phyloP scores from a whole-genome alignment of 2,329 filamentous ascomycete species.

The Fusarium chaquense region DNA sequence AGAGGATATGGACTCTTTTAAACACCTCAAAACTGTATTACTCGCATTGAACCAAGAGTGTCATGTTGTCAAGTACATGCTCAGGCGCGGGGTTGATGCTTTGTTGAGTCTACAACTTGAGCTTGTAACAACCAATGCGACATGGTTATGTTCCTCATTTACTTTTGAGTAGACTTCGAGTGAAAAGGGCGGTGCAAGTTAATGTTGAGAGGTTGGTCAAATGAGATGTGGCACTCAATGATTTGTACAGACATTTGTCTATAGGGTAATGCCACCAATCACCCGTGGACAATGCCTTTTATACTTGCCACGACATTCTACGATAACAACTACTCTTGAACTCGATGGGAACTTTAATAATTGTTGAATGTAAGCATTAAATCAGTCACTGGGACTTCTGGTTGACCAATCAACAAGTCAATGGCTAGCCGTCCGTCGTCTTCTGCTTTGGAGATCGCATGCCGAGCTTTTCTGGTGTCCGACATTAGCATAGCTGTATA shows the following conservation, averaged over 20 bases:
- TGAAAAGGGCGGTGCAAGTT: too few species aligned
- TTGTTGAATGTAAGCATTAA: not conserved
- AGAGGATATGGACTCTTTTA: not conserved
- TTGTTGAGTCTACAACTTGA: not conserved
- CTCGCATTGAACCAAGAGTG: not conserved
- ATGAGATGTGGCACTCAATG: not conserved
- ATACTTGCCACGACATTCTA: not conserved
- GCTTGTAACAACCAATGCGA: not conserved
- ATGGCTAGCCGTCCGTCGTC: not conserved
- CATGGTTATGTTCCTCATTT: not conserved
- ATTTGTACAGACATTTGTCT: not conserved
- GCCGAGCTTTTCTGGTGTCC: too few species aligned
- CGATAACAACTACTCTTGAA: not conserved
- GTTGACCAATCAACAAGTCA: too few species aligned
- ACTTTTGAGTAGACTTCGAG: not conserved
- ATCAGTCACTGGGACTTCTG: not conserved
- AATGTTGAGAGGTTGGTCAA: too few species aligned
- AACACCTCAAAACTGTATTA: not conserved
- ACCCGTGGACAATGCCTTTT: not conserved
- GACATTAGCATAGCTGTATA: too few species aligned
- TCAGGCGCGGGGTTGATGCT: not conserved
- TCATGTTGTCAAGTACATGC: not conserved
- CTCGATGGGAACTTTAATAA: not conserved
- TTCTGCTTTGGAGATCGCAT: too few species aligned
- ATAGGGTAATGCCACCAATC: not conserved